Conservation (phyloP, 2,329 filamentous ascomycete species). For the Cercospora berteroae region DNA sequence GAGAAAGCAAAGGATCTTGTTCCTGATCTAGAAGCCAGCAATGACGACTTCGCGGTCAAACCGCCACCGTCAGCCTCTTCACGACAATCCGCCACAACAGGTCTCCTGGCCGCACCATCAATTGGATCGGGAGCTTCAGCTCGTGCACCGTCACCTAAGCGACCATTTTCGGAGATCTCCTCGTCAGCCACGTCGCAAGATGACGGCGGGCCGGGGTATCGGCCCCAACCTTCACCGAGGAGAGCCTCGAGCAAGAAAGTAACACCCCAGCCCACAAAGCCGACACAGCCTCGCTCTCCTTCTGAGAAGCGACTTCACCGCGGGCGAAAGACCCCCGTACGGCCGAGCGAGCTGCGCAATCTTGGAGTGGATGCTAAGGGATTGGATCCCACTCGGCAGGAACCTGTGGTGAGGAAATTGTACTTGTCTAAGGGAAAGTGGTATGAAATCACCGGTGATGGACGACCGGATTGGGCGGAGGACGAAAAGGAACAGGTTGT, state of each 20-base stretch:
- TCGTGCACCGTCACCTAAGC: conserved; percentile 10
- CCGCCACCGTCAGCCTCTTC: not conserved
- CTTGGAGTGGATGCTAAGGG: conserved; percentile 7
- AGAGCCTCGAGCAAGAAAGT: not conserved
- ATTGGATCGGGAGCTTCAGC: not conserved
- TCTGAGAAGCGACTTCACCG: not conserved
- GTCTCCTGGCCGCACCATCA: conserved; percentile 3
- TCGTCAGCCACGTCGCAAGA: conserved; percentile 1
- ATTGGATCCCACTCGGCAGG: conserved; percentile 17
- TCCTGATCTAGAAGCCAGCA: not conserved
- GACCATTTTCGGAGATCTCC: conserved; percentile 6
- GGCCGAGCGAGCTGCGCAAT: conserved; percentile 7
- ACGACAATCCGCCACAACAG: not conserved
- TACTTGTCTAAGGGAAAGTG: conserved; percentile 19
- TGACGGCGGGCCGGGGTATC: not conserved
- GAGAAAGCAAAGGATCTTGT: not conserved
- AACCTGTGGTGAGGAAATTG: conserved; percentile 17
- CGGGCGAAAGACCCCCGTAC: not conserved
- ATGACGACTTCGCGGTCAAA: conserved; percentile 9
- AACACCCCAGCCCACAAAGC: not conserved
- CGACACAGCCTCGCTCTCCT: not conserved
- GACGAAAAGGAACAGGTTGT: conserved; percentile 16
- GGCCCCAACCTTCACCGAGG: conserved; percentile 2
- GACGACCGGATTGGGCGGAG: conserved; percentile 20
- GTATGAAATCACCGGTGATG: conserved; percentile 19